Conservation (phyloP, 2,329 filamentous ascomycete species). For the Lasiodiplodia gonubiensis region DNA sequence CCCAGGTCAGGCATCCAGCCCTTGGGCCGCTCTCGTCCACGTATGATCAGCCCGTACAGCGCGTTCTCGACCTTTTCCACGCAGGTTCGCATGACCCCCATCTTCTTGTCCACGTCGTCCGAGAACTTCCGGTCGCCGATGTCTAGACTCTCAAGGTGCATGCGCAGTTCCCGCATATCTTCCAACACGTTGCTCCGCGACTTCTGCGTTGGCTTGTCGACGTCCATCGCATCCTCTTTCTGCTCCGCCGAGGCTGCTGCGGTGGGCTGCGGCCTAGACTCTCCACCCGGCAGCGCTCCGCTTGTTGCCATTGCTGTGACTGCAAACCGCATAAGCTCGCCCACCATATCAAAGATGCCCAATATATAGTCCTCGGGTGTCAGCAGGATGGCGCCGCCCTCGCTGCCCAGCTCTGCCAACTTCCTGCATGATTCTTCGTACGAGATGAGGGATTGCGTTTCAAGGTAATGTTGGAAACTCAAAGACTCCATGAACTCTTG, state of each 20-base stretch:
- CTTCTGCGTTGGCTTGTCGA: conserved; percentile 40
- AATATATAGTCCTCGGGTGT: conserved; percentile 86
- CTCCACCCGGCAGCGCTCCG: conserved; percentile 57
- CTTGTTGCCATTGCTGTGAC: conserved; percentile 84
- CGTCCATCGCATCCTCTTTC: conserved; percentile 44
- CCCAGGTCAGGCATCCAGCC: conserved; percentile 87
- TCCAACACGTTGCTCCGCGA: conserved; percentile 70
- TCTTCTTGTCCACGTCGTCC: conserved; percentile 76
- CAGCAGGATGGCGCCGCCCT: conserved; percentile 62
- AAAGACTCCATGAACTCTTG: conserved; percentile 95
- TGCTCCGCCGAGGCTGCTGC: conserved; percentile 14
- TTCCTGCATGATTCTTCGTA: conserved; percentile 61
- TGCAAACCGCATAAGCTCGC: conserved; percentile 96
- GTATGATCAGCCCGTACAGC: conserved; percentile 84
- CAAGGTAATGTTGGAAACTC: conserved; percentile 86
- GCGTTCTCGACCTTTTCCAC: conserved; percentile 93
- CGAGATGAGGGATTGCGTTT: conserved; percentile 74
- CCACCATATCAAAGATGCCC: conserved; percentile 90
- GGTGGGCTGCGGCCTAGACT: conserved; percentile 47
- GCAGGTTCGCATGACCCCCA: conserved; percentile 82
- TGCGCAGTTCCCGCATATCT: conserved; percentile 80
- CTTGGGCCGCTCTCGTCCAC: conserved; percentile 85
- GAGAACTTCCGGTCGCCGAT: conserved; percentile 61
- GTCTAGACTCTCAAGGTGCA: conserved; percentile 76
- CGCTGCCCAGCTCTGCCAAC: conserved; percentile 45